phyloP scores from a whole-genome alignment of 2,329 filamentous ascomycete genomes.

The Lachnellula cervina region DNA sequence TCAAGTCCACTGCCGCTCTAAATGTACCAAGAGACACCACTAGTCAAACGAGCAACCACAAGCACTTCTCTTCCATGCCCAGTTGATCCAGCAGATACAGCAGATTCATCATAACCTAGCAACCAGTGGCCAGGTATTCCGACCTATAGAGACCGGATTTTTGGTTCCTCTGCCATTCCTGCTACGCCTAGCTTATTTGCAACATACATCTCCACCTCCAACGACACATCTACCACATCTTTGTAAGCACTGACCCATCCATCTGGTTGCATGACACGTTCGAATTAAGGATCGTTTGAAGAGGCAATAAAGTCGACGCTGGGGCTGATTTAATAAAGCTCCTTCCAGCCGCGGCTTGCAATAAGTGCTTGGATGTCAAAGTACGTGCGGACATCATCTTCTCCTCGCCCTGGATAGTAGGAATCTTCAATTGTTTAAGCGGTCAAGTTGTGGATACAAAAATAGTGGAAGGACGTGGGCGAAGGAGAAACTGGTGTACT shows the following conservation, averaged over 20 bases:
- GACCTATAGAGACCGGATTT: not conserved
- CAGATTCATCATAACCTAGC: no score
- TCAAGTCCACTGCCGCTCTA: no score
- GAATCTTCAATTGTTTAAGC: not conserved
- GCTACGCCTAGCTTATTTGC: not conserved
- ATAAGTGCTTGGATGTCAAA: not conserved
- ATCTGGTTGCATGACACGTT: not conserved
- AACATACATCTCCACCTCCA: not conserved
- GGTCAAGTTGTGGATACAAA: not conserved
- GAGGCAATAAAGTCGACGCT: not conserved
- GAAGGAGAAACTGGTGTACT: no score
- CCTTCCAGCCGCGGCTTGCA: not conserved
- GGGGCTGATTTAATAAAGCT: conserved; percentile 1
- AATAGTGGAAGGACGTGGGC: not conserved
- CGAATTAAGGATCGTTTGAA: not conserved
- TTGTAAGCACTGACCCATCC: not conserved
- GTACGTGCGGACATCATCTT: not conserved
- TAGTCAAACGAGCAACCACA: not conserved
- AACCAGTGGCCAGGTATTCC: not conserved
- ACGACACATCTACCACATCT: no score
- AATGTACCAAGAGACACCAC: no score
- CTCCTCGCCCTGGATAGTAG: not conserved
- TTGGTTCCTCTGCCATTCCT: not conserved
- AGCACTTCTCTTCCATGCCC: not conserved
- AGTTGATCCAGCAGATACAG: not conserved